Evolutionary conservation across 164 flowering plant species (phyloP), one percentile per base, ranked within the genome.

Genomic region (Vitis rupestris): DNA sequence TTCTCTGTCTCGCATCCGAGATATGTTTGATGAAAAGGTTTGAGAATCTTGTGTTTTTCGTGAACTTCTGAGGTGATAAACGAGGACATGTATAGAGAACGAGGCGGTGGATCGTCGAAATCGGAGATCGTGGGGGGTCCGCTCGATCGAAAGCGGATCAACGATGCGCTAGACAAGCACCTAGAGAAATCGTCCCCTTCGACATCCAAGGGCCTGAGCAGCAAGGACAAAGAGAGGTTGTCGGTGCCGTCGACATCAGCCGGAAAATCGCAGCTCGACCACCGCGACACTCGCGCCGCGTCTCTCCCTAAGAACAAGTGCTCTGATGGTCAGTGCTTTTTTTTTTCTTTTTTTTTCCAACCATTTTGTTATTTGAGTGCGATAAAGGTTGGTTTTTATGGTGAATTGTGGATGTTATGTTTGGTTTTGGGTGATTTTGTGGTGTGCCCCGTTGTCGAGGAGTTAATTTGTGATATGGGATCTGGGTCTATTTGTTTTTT

Each of bases 81-180:
- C 27, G 27, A 23, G 11, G 50, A 56, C 23, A 83, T 84, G 90
- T 75, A 84, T 52, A 79, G 80, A 48, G 90, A 79, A 50, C 77
- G 85, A 72, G 85, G 76, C 4, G 89, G 84, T 31, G 85, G 84
- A 13, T 74, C 85, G 9, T 81, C 89, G 19, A 84, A 75, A 73
- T 64, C 84, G 75, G 86, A 83, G 75, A 69, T 78, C 51, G 72
- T 77, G 2, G 84, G 72, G 4, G 77, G 77, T 27, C 19, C 75
- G 54, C 30, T 78, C 64, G 86, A 86, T 75, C 82, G 88, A 54
- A 86, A 83, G 81, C 80, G 85, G 48, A 83, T 88, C 66, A 85
- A 82, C 57, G 90, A 86, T 65, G 88, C 85, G 16, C 78, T 86
- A 48, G 90, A 86, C 67, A 88, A 88, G 81, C 90, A 85, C 30